phyloP scores from a whole-genome alignment of 164 flowering plant genomes.

The Macadamia integrifolia region DNA sequence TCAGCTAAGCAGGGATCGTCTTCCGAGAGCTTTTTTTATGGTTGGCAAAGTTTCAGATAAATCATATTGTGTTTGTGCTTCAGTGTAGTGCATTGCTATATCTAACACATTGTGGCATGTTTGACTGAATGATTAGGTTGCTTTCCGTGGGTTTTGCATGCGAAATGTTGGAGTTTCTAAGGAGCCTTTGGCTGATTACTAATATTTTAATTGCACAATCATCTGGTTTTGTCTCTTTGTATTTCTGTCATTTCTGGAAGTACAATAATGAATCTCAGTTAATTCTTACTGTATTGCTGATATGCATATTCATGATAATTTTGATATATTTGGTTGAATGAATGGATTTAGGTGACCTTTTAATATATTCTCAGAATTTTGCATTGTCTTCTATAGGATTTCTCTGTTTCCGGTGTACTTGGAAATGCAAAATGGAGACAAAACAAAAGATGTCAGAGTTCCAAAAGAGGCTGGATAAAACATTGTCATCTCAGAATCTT shows the following conservation, averaged over 20 bases:
- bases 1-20: neutral
- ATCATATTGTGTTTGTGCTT: neutral
- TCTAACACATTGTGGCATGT: too few relatives aligned
- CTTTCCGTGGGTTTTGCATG: neutral
- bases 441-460: neutral
- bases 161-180: too few relatives aligned
- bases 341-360: neutral
- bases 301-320: neutral
- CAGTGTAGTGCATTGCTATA: neutral
- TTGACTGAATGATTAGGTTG: too few relatives aligned
- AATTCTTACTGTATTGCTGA: neutral
- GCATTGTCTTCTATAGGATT: neutral
- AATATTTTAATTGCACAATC: too few relatives aligned
- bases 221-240: too few relatives aligned
- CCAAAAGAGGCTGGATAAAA: neutral
- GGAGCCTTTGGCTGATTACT: too few relatives aligned
- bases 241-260: too few relatives aligned
- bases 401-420: neutral
- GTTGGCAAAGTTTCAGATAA: neutral
- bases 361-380: neutral
- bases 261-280: neutral
- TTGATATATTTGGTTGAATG: neutral
- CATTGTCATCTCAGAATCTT: constrained; percentile 5
- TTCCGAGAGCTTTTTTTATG: neutral
- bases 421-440: neutral